Conservation (phyloP, 208 protist genomes). For the Leishmania gerbilli region DNA sequence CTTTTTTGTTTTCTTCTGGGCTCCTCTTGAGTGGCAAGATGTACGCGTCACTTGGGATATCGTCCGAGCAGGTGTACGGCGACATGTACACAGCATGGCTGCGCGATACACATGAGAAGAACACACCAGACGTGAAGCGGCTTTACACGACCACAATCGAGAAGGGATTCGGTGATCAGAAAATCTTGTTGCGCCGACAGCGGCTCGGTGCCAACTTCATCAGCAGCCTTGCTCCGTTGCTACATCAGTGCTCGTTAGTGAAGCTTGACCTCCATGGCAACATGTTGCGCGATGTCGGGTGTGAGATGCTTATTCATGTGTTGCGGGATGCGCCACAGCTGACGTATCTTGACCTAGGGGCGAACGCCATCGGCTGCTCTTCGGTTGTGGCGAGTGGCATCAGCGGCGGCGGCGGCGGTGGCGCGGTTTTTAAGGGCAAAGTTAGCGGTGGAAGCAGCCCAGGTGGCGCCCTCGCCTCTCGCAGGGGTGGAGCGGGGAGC, state of each 20-base stretch:
- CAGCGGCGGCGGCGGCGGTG: neutral
- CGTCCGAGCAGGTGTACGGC: constrained; percentile 81
- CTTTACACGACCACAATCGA: constrained; percentile 84
- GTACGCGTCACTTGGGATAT: constrained; percentile 72
- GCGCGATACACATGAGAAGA: constrained; percentile 89
- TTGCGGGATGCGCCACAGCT: constrained; percentile 72
- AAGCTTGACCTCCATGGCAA: constrained; percentile 87
- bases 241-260: constrained; percentile 67
- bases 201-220: constrained; percentile 80
- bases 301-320: constrained; percentile 73
- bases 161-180: constrained; percentile 59
- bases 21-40: constrained; percentile 18
- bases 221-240: constrained; percentile 59
- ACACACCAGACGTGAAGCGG: constrained; percentile 65
- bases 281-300: constrained; percentile 83
- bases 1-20: no score
- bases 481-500: neutral
- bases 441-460: neutral
- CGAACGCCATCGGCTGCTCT: constrained; percentile 69
- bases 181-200: constrained; percentile 70
- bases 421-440: neutral
- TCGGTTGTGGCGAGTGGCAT: constrained; percentile 5
- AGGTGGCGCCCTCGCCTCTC: neutral
- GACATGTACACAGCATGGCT: constrained; percentile 87
- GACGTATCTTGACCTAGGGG: constrained; percentile 79